A percentile compares a stretch with the other conserved stretches of the same genome.
Conservation (phyloP, 371 early-diverging fungal species). For the Mortierella sp. region DNA sequence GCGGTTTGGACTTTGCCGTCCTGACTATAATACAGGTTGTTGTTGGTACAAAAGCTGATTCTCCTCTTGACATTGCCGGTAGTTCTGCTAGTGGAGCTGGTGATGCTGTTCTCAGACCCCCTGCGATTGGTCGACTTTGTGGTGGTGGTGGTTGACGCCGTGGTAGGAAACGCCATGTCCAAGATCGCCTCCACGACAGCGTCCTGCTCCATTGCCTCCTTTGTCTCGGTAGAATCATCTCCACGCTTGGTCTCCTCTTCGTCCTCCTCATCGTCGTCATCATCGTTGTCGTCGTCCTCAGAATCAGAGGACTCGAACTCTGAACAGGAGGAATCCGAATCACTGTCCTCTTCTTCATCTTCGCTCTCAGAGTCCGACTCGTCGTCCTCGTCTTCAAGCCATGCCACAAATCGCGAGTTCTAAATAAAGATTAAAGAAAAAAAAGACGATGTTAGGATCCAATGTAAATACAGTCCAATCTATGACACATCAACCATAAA, state of each 20-base stretch:
- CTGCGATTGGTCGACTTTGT: neutral
- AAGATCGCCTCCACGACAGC: constrained; percentile 20
- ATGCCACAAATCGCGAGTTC: constrained; percentile 48
- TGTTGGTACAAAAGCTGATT: constrained; percentile 50
- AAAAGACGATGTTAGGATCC: neutral
- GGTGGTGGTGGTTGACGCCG: neutral
- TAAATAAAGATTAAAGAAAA: constrained; percentile 4
- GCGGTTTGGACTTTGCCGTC: constrained; percentile 15
- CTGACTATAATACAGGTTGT: constrained; percentile 31
- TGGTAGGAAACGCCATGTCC: constrained; percentile 15
- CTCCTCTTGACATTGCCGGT: constrained; percentile 12
- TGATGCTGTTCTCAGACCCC: neutral
- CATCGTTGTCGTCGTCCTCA: constrained; percentile 24
- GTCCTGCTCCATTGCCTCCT: constrained; percentile 16
- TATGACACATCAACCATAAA: neutral
- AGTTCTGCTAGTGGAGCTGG: neutral
- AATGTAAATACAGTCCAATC: neutral
- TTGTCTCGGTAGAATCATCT: neutral
- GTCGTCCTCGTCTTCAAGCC: constrained; percentile 55
- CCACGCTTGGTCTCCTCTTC: constrained; percentile 13
- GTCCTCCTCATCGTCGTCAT: constrained; percentile 16
- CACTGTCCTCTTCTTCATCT: constrained; percentile 12
- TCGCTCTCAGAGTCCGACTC: constrained; percentile 34
- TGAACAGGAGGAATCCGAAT: constrained; percentile 19
- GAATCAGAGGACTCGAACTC: constrained; percentile 21